Base-by-base conservation (phyloP, 495 filamentous ascomycete genomes). In the Venustampulla echinocandica region DNA sequence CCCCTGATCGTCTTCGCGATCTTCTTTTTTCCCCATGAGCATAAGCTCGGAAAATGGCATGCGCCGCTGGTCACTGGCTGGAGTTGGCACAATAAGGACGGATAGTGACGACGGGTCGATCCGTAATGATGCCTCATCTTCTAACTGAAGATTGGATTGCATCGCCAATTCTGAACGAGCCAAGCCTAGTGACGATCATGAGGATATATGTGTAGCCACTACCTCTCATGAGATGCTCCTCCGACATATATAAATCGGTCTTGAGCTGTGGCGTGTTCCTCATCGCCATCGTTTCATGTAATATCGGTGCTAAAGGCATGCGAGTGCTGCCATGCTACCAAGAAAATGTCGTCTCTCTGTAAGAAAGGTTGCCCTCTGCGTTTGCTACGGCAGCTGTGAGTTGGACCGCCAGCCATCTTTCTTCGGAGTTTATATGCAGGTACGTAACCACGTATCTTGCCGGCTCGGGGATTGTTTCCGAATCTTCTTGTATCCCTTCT, bases 261-360 rank as follows among this genome's bases (percentile, higher is more conserved):
- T 24, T 42, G n/a, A 24, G 39, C 20, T 14, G 6, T 35, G 33
- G 15, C 17, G 5, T 13, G 39, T 42, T 42, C n/a, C n/a, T n/a
- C n/a, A n/a, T 28, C 27, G 42, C 42, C 27, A 32, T 44, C 9
- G 6, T 32, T 27, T n/a, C 15, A n/a, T n/a, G n/a, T n/a, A 19
- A 17, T 44, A 24, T 27, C 25, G 2, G 22, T 44, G 21, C 23
- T 19, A 5, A 44, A 20, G 28, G 18, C 17, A 22, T 36, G n/a
- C 39, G n/a, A n/a, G n/a, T 33, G 28, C 19, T 10, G 30, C 19
- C 13, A 44, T 44, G 27, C 33, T 48, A 58, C 55, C 55, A 58
- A 50, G 55, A 58, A 52, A 58, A 58, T 42, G 55, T 58, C 11
- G 55, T 58, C 23, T 54, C 55, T 43, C 51, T 54, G 44, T 44